phyloP scores from a whole-genome alignment of 2,329 filamentous ascomycete species.

The Drechslerella stenobrocha region DNA sequence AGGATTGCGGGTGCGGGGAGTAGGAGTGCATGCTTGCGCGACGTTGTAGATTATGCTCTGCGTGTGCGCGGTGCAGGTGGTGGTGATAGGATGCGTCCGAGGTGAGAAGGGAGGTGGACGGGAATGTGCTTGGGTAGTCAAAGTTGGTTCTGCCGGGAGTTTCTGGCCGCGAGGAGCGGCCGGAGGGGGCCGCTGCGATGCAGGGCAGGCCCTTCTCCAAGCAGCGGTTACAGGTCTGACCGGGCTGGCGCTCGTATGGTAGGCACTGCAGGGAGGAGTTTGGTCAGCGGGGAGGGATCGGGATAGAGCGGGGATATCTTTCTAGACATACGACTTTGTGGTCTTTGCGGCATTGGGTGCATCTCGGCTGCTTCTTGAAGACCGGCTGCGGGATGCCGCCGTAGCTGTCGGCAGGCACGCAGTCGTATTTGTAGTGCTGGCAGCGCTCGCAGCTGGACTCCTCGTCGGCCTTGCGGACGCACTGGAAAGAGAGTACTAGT shows the following conservation, averaged over 20 bases:
- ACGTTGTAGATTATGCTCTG: constrained; percentile 35
- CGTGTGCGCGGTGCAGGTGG: constrained; percentile 7
- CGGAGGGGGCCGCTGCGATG: constrained; percentile 39
- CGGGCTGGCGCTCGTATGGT: constrained; percentile 39
- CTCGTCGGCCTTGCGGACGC: constrained; percentile 35
- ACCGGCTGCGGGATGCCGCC: constrained; percentile 45
- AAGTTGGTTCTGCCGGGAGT: constrained; percentile 40
- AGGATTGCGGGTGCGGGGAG: constrained; percentile 38
- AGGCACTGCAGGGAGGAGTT: constrained; percentile 28
- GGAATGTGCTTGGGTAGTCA: constrained; percentile 39
- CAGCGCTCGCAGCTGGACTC: constrained; percentile 41
- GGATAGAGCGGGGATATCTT: not conserved
- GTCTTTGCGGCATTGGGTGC: constrained; percentile 44
- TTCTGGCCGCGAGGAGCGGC: constrained; percentile 37
- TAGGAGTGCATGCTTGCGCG: constrained; percentile 41
- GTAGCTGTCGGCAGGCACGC: constrained; percentile 45
- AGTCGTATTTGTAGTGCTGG: constrained; percentile 47
- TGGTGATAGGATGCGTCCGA: constrained; percentile 34
- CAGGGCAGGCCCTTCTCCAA: constrained; percentile 39
- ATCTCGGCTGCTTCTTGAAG: constrained; percentile 45
- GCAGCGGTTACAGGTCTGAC: constrained; percentile 44
- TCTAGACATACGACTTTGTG: constrained; percentile 45
- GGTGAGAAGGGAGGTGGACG: constrained; percentile 16
- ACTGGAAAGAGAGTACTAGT: constrained; percentile 14
- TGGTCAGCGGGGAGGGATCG: not conserved